Evolutionary conservation across 345 rosid species (phyloP), one percentile per base, ranked within the genome.

Genomic region (Jatropha curcas): DNA sequence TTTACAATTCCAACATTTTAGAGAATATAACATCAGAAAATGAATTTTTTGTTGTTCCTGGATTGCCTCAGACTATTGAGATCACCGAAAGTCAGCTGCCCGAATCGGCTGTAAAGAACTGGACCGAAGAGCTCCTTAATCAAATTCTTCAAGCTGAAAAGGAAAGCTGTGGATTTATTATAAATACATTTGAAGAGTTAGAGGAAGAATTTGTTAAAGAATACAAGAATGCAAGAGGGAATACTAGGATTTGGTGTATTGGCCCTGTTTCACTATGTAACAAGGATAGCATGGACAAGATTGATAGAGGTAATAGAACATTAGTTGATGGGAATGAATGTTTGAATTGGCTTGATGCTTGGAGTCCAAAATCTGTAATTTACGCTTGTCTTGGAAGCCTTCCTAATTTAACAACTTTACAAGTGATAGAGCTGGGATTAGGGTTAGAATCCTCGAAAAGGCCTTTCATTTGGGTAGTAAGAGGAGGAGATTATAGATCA

Each of bases 121-220:
- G n/a, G n/a, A n/a, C n/a, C n/a, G n/a, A n/a, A n/a, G n/a, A n/a
- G n/a, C n/a, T n/a, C n/a, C n/a, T n/a, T n/a, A n/a, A n/a, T n/a
- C n/a, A n/a, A n/a, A n/a, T n/a, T n/a, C n/a, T n/a, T n/a, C n/a
- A n/a, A n/a, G 77, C 72, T 45, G 77, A 57, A 25, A 51, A 0
- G 5, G 16, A 11, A 5, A 48, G 20, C 27, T 59, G 46, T 34
- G 72, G 77, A 24, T 24, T 37, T 22, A 58, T 67, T 46, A 20
- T 58, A n/a, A 74, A 74, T 50, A 57, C 77, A 22, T 74, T 67
- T 48, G 61, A 74, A 48, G 77, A 67, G 50, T 34, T 74, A 52
- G 77, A 74, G 52, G 11, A 39, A 6, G 67, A 34, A 20, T 74
- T 58, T 25, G 51, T 60, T 10, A 51, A 67, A 24, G 60, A 48